Evolutionary conservation across 75 land plant species (phyloP).

Genomic region (Larix kaempferi): DNA sequence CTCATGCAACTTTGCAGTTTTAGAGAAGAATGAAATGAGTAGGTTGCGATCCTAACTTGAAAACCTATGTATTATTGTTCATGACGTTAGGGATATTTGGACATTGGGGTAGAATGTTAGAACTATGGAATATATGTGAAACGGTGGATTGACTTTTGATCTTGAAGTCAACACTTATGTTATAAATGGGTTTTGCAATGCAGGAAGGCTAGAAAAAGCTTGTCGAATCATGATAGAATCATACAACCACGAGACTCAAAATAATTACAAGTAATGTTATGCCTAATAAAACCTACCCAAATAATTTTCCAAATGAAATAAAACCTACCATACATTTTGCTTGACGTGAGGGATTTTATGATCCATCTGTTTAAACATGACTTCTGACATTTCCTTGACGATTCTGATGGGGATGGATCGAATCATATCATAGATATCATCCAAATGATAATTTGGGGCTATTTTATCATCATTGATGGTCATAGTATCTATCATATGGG

Average conservation of each 20-base stretch:
- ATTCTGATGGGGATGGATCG: conserved; percentile 59
- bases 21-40: conserved; percentile 45
- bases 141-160: conserved; percentile 53
- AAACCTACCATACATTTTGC: conserved; percentile 65
- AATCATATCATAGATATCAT: conserved; percentile 86
- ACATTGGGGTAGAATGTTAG: conserved; percentile 46
- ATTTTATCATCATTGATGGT: conserved; percentile 90
- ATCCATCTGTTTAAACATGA: conserved; percentile 74
- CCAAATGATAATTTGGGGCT: conserved; percentile 87
- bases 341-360: conserved; percentile 95
- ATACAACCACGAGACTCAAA: neutral
- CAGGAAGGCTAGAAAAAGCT: conserved; percentile 58
- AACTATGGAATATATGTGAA: conserved; percentile 61
- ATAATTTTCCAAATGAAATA: neutral
- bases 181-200: conserved; percentile 64
- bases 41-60: conserved; percentile 47
- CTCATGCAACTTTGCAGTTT: conserved; percentile 62
- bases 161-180: conserved; percentile 52
- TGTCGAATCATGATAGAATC: conserved; percentile 49
- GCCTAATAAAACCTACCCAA: no score
- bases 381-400: conserved; percentile 88
- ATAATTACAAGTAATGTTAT: no score
- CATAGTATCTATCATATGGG: conserved; percentile 75
- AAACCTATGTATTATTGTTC: conserved; percentile 56
- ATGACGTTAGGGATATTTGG: conserved; percentile 63